Evolutionary conservation across 1,284 basidiomycete species (phyloP).

Genomic region (Trichosporon sp.): DNA sequence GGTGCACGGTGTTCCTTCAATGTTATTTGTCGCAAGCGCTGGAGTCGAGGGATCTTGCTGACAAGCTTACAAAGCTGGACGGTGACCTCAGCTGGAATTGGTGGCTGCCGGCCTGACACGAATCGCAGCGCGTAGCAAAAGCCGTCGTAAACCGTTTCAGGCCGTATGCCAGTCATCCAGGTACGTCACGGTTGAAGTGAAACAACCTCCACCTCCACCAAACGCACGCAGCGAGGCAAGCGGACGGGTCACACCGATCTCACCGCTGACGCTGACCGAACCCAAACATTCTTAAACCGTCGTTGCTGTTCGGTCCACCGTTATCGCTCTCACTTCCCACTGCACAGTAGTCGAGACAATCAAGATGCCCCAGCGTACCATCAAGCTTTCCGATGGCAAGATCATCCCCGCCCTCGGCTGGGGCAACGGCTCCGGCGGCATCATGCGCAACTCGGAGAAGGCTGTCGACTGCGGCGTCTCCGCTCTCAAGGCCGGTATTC

Average conservation of each 20-base stretch:
- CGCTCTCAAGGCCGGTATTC: conserved; percentile 49
- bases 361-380: conserved; percentile 29
- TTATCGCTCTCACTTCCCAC: background rate
- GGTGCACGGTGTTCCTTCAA: no score
- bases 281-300: background rate
- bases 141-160: background rate
- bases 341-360: background rate
- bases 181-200: background rate
- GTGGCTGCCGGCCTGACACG: no score
- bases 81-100: no score
- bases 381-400: conserved; percentile 46
- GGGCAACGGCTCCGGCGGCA: conserved; percentile 44
- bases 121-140: no score
- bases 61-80: background rate
- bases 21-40: no score
- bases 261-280: background rate
- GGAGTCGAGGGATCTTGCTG: background rate
- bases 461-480: conserved; percentile 34
- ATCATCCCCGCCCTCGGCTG: conserved; percentile 46
- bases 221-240: background rate
- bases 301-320: background rate
- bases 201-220: background rate
- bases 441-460: conserved; percentile 27
- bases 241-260: background rate
- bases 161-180: background rate